Conservation (phyloP, 805 yeast genomes). For the Ogataea zsoltii region DNA sequence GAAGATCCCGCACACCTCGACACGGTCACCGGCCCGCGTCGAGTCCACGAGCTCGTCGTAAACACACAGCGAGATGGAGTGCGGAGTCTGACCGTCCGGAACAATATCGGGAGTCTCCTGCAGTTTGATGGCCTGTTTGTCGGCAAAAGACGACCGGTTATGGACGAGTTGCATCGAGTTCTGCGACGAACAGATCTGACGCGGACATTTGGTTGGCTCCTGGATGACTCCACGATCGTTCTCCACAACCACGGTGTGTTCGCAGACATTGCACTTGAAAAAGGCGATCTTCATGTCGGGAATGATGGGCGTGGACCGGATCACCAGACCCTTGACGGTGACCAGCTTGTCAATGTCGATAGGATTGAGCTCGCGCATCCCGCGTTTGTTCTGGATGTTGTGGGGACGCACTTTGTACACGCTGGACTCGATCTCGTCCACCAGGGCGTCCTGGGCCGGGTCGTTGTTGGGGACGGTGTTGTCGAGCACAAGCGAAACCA, state of each 20-base stretch:
- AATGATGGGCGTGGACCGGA: conserved; percentile 85
- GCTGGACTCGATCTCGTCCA: conserved; percentile 72
- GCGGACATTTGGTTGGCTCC: conserved; percentile 93
- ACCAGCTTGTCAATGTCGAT: conserved; percentile 93
- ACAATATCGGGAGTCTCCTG: conserved; percentile 85
- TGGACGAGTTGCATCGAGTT: conserved; percentile 91
- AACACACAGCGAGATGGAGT: conserved; percentile 88
- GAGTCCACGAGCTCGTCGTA: conserved; percentile 95
- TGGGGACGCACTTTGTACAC: conserved; percentile 88
- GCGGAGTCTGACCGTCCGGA: conserved; percentile 99
- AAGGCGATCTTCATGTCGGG: conserved; percentile 99
- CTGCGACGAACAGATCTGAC: conserved; percentile 76
- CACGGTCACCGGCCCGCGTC: conserved; percentile 94
- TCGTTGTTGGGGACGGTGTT: conserved; percentile 36
- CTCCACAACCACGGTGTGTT: conserved; percentile 87
- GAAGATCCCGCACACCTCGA: conserved; percentile 94
- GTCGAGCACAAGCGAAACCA: conserved; percentile 71
- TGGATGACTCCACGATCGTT: conserved; percentile 93
- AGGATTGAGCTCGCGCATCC: conserved; percentile 93
- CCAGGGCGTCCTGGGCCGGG: conserved; percentile 45
- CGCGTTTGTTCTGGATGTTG: conserved; percentile 69
- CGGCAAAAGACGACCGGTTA: conserved; percentile 90
- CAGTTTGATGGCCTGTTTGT: conserved; percentile 88
- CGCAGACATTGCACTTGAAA: conserved; percentile 93
- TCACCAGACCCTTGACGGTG: conserved; percentile 84